These are phyloP conservation scores for Rhytidiadelphus loreus DNA, from an alignment of 225 moss, liverwort and hornwort genomes.

Conservation along the genomic window DNA sequence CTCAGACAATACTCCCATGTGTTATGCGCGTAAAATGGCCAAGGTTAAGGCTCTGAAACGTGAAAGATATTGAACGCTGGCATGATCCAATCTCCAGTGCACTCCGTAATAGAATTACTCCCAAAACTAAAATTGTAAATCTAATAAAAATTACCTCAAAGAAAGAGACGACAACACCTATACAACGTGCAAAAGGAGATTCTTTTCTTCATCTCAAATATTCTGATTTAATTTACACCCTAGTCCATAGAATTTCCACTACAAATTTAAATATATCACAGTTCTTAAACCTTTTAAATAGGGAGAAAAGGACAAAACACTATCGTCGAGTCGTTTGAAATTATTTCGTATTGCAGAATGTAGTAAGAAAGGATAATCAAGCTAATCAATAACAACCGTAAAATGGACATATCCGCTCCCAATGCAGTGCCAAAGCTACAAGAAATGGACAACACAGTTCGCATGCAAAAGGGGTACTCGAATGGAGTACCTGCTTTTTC, in stretches of 20 bases:
- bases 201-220: neutral
- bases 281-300: neutral
- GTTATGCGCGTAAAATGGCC: neutral
- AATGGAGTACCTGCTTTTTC: conserved; percentile 44
- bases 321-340: neutral
- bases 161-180: neutral
- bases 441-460: neutral
- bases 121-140: neutral
- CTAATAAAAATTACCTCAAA: neutral
- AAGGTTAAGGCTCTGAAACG: neutral
- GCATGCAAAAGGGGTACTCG: neutral
- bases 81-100: neutral
- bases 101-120: neutral
- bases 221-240: neutral
- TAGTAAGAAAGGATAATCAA: neutral
- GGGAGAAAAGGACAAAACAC: neutral
- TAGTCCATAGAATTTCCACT: neutral
- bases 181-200: neutral
- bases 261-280: neutral
- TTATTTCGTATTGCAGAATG: neutral
- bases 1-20: neutral
- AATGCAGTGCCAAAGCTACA: neutral
- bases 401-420: neutral
- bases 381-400: neutral
- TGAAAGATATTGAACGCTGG: neutral